Evolutionary conservation across 129 eudicot genomes (phyloP), one percentile per base, ranked within the genome.

Genomic region (Saussurea involucrata): DNA sequence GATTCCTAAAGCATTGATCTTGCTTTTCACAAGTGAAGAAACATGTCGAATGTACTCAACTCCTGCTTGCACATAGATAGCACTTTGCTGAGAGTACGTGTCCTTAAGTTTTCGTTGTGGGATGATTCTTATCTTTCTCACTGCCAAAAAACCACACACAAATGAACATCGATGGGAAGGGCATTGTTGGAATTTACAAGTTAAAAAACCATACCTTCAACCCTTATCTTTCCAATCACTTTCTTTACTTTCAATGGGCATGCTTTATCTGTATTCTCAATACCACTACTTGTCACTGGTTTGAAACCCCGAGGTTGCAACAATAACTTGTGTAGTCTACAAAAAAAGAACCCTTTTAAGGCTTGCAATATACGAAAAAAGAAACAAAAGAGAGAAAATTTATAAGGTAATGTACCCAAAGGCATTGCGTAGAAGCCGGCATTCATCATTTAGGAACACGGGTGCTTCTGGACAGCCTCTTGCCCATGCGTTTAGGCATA

Each of bases 391-490:
- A 49, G 24, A 66, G 27, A 32, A 8, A 70, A 8, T 21, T 40
- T 6, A 12, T n/a, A 58, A 65, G 58, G n/a, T 63, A 44, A 28
- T 75, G 58, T 93, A 93, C 98, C 98, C 95, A 63, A 93, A 93
- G 68, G 97, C 97, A 85, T 81, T 84, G 66, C 97, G 91, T 34
- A 93, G 87, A 80, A 91, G 80, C 29, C 68, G 83, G 34, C 98
- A 93, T 82, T 93, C 98, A 79, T 91, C 97, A 67, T 76, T 86
- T 63, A 93, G 84, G 76, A 93, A 93, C 29, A 81, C 86, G 1
- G 98, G 97, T 29, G 98, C 98, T 88, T 93, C 97, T 22, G 85
- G 72, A 81, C 95, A 93, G 63, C 97, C 90, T 87, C 95, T 86
- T 67, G 97, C 87, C 96, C 96, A 90, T 61, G 97, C 89, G 42